phyloP scores from a whole-genome alignment of 2,329 filamentous ascomycete species.

The Claviceps humidiphila region DNA sequence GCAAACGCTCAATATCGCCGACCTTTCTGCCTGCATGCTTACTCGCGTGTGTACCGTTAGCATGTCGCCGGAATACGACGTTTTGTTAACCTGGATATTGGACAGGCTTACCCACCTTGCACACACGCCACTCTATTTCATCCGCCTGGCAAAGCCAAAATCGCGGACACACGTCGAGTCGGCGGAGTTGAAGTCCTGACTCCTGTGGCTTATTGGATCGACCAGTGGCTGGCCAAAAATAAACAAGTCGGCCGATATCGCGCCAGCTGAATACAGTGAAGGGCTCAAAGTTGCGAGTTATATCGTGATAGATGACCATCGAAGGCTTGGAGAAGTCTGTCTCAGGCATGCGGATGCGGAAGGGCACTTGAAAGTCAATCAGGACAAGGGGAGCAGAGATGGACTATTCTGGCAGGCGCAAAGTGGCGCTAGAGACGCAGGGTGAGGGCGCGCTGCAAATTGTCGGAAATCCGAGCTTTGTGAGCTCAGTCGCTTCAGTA shows the following conservation, averaged over 20 bases:
- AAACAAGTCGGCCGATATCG: conserved; percentile 9
- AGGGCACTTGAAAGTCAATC: neutral
- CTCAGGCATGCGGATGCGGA: neutral
- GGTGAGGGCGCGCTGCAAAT: neutral
- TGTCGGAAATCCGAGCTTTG: neutral
- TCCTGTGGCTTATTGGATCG: conserved; percentile 4
- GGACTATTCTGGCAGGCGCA: neutral
- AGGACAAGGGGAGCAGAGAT: neutral
- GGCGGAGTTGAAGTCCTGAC: neutral
- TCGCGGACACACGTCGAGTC: too few relatives aligned
- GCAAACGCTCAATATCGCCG: neutral
- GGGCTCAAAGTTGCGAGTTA: neutral
- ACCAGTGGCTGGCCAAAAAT: conserved; percentile 6
- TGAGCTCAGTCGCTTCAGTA: neutral
- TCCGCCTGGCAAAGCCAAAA: neutral
- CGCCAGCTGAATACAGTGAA: neutral
- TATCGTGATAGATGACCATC: neutral
- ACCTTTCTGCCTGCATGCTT: neutral
- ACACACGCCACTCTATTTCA: neutral
- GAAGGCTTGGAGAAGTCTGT: neutral
- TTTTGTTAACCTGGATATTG: neutral
- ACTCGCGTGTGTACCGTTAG: neutral
- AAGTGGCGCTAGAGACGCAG: neutral
- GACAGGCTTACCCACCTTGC: neutral
- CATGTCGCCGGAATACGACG: neutral